Conservation (phyloP, 345 rosid genomes). For the Eutrema heterophyllum region DNA sequence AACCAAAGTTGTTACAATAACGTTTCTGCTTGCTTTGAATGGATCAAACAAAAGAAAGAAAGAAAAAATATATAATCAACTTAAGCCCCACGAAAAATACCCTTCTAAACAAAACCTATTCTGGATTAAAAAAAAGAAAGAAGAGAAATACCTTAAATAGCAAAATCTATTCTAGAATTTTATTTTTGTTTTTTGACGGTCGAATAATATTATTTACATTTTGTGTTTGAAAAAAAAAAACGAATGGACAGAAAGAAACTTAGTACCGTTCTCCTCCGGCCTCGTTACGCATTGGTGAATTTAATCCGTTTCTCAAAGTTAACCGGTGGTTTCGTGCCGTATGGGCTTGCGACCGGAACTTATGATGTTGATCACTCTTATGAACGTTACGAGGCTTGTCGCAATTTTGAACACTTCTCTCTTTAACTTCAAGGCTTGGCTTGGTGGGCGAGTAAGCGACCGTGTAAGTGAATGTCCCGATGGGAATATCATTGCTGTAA, state of each 20-base stretch:
- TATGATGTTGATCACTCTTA: constrained; percentile 28
- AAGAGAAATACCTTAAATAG: too few species aligned
- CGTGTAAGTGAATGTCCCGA: constrained; percentile 52
- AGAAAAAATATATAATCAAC: background rate
- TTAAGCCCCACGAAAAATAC: background rate
- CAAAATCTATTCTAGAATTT: constrained; percentile 3
- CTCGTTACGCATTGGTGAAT: constrained; percentile 39
- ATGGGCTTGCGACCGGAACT: constrained; percentile 25
- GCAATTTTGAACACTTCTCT: constrained; percentile 12
- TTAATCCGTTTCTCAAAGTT: constrained; percentile 27
- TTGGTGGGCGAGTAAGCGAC: constrained; percentile 37
- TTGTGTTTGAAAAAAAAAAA: background rate
- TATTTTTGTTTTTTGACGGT: background rate
- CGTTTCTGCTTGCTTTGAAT: background rate
- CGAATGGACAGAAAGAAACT: background rate
- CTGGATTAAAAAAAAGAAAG: background rate
- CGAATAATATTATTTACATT: constrained; percentile 1
- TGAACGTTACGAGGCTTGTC: constrained; percentile 9
- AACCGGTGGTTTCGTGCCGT: constrained; percentile 24
- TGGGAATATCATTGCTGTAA: constrained; percentile 33
- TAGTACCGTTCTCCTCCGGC: constrained; percentile 32
- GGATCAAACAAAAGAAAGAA: constrained; percentile 5
- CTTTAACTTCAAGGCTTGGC: constrained; percentile 29
- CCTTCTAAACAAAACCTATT: background rate
- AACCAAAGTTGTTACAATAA: background rate